Evolutionary conservation across 2,329 filamentous ascomycete genomes (phyloP), one percentile per base, ranked within the genome.

Genomic region (Bipolaris bicolor): DNA sequence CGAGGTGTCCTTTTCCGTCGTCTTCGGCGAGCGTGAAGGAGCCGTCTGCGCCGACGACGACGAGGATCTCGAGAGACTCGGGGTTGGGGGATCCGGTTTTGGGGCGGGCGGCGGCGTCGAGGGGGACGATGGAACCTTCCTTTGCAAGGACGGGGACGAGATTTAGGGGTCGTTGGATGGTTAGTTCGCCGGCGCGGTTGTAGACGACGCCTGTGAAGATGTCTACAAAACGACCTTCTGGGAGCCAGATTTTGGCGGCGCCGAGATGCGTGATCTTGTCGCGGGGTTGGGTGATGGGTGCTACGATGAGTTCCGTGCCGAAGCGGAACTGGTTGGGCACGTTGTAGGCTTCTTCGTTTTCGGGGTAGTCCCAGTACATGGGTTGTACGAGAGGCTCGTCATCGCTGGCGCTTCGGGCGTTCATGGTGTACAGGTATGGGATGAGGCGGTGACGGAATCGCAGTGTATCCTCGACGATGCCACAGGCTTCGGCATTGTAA

Each of bases 381-480:
- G 86, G 86, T 67, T 85, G 82, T 1, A 88, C 72, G 1, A 88
- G 70, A 0, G 86, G 85, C 48, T 83, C 77, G 40, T 79, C 79
- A 0, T 81, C 65, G 1, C 71, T 70, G 0, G 78, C 77, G 0
- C 79, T 79, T 9, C 75, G 71, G 1, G 80, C 77, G 58, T 86
- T 88, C 77, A 84, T 83, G 0, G 83, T 83, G 70, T 87, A 84
- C 2, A 88, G 73, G 59, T 86, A 89, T 0, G 86, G 86, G 24
- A 88, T 77, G 6, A 89, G 73, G 3, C 82, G 78, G 65, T 89
- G 86, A 0, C 86, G 79, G 20, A 87, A 74, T 4, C 79, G 78
- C 43, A 88, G 69, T 47, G 81, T 83, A 1, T 78, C 66, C 43
- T 79, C 77, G 63, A 87, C 83, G 3, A 81, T 76, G 0, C 73